Conservation (phyloP, 1,284 basidiomycete species). For the Trametes polyzona region DNA sequence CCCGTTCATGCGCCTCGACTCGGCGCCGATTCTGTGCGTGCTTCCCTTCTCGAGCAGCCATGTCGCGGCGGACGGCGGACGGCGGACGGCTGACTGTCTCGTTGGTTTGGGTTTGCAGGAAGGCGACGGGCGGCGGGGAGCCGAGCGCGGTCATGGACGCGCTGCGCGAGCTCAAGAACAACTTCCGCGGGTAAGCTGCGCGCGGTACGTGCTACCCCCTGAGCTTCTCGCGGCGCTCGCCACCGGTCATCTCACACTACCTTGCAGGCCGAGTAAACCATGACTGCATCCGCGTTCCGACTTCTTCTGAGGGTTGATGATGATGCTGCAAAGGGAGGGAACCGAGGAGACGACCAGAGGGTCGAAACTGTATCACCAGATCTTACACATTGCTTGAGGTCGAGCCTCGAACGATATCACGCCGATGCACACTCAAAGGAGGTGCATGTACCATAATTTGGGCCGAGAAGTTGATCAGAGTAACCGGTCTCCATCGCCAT, state of each 20-base stretch:
- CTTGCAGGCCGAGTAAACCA: slow-evolving; percentile 4
- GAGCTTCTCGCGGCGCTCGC: neutral
- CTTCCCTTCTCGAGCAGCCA: too few relatives aligned
- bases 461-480: too few relatives aligned
- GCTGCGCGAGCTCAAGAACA: slow-evolving; percentile 86
- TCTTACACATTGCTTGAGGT: too few relatives aligned
- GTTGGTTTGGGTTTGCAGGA: slow-evolving; percentile 37
- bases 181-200: slow-evolving; percentile 59
- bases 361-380: slow-evolving; percentile 5
- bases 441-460: too few relatives aligned
- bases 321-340: neutral
- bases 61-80: neutral
- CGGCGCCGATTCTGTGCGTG: slow-evolving; percentile 60
- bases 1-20: slow-evolving; percentile 77
- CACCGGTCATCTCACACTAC: neutral
- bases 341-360: neutral
- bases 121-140: slow-evolving; percentile 52
- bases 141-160: slow-evolving; percentile 69
- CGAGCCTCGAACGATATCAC: too few relatives aligned
- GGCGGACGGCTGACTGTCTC: neutral
- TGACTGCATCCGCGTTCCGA: neutral
- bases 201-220: slow-evolving; percentile 5
- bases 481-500: too few relatives aligned
- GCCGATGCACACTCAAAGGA: too few relatives aligned
- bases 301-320: slow-evolving; percentile 6